phyloP scores from a whole-genome alignment of 768 basidiomycete genomes.

The Collybia sordida region DNA sequence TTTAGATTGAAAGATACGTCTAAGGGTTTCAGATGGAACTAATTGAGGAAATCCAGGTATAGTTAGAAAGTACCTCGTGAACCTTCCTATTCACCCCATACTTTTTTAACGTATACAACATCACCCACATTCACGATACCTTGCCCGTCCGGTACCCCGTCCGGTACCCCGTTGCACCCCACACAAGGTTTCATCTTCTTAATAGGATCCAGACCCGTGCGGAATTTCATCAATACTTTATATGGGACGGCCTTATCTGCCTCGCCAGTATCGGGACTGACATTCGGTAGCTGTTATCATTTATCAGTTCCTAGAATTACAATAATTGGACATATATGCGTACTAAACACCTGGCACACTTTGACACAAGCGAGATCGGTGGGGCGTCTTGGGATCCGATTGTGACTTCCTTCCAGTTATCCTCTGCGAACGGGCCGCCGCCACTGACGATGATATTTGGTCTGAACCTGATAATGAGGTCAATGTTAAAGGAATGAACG shows the following conservation, averaged over 20 bases:
- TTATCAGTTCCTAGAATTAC: background rate
- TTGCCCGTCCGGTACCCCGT: slow-evolving; percentile 30
- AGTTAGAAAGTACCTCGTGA: too few relatives aligned
- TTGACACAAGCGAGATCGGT: slow-evolving; percentile 58
- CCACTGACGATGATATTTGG: slow-evolving; percentile 76
- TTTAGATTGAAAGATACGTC: too few relatives aligned
- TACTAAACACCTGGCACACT: slow-evolving; percentile 74
- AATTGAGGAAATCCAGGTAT: too few relatives aligned
- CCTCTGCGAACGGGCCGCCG: slow-evolving; percentile 70
- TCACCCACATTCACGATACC: slow-evolving; percentile 68
- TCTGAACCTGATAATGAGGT: slow-evolving; percentile 51
- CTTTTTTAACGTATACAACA: slow-evolving; percentile 47
- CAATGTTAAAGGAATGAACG: too few relatives aligned
- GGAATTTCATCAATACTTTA: slow-evolving; percentile 74
- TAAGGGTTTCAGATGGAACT: too few relatives aligned
- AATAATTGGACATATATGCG: slow-evolving; percentile 16
- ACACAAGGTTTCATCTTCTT: slow-evolving; percentile 57
- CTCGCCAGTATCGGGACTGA: slow-evolving; percentile 61
- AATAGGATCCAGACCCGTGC: slow-evolving; percentile 54
- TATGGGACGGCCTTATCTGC: slow-evolving; percentile 74
- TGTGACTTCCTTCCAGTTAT: slow-evolving; percentile 61
- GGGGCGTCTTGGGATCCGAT: slow-evolving; percentile 45
- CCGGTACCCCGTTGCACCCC: slow-evolving; percentile 58
- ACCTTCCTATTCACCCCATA: slow-evolving; percentile 11
- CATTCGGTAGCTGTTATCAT: slow-evolving; percentile 62